Conservation (phyloP, 2,329 filamentous ascomycete genomes). For the Trichoderma harzianum region DNA sequence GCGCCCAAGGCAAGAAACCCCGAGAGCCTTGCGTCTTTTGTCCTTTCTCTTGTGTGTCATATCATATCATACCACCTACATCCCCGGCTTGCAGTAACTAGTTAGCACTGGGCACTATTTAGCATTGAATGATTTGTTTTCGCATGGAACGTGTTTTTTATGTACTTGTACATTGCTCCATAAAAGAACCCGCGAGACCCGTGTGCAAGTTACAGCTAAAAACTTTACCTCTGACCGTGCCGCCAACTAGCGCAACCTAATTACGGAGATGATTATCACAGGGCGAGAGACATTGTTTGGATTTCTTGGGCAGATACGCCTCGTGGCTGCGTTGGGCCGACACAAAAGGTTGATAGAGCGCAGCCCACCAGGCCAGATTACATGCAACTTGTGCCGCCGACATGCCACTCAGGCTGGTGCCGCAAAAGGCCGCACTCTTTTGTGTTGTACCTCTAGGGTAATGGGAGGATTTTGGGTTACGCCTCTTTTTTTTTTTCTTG, state of each 20-base stretch:
- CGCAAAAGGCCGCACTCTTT: neutral
- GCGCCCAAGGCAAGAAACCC: neutral
- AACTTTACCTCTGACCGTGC: neutral
- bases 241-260: neutral
- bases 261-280: conserved; percentile 8
- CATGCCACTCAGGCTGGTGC: neutral
- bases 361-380: neutral
- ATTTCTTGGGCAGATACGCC: neutral
- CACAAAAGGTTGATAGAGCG: neutral
- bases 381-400: neutral
- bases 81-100: neutral
- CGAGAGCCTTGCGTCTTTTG: neutral
- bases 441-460: neutral
- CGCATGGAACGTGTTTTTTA: neutral
- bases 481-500: neutral
- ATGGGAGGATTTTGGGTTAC: neutral
- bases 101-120: neutral
- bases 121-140: neutral
- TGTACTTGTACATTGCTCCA: neutral
- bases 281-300: neutral
- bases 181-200: neutral
- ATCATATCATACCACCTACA: neutral
- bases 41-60: neutral
- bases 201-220: neutral
- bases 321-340: conserved; percentile 1